A percentile compares a stretch with the other conserved stretches of the same genome.
Conservation (phyloP, 164 flowering plant genomes). For the Nymphaea colorata region DNA sequence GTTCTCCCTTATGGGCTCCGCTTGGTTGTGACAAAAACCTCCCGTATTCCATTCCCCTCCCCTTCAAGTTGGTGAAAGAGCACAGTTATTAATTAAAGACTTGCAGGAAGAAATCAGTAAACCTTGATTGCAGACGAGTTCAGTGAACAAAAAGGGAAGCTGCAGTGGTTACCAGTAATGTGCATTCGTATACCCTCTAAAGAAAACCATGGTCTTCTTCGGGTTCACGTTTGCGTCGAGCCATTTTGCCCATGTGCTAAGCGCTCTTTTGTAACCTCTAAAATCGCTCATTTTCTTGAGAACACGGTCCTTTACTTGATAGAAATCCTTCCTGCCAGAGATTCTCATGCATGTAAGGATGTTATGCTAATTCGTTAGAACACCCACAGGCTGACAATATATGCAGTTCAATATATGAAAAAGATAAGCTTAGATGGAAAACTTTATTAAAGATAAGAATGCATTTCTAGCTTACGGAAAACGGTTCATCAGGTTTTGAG, state of each 20-base stretch:
- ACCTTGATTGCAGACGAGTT: background rate
- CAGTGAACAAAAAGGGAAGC: background rate
- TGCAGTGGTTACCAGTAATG: constrained; percentile 29
- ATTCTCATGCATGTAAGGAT: no score
- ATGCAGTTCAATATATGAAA: background rate
- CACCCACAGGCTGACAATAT: no score
- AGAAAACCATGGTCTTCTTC: constrained; percentile 24
- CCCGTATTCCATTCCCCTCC: constrained; percentile 15
- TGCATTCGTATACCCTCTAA: constrained; percentile 37
- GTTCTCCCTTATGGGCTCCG: constrained; percentile 9
- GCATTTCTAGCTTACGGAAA: no score
- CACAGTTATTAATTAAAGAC: background rate
- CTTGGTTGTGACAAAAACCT: constrained; percentile 9
- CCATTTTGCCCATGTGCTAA: constrained; percentile 55
- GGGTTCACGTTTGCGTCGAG: constrained; percentile 30
- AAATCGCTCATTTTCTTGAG: constrained; percentile 4
- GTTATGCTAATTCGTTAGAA: no score
- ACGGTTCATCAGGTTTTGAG: background rate
- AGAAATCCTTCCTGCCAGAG: constrained; percentile 7
- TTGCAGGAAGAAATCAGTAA: background rate
- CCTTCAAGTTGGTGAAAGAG: background rate
- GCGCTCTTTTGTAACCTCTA: constrained; percentile 40
- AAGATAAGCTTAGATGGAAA: background rate
- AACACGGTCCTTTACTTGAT: constrained; percentile 7
- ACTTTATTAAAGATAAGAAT: no score